These are phyloP conservation scores for Pyrus communis DNA, from an alignment of 306 rosid genomes.

Conservation along the genomic window DNA sequence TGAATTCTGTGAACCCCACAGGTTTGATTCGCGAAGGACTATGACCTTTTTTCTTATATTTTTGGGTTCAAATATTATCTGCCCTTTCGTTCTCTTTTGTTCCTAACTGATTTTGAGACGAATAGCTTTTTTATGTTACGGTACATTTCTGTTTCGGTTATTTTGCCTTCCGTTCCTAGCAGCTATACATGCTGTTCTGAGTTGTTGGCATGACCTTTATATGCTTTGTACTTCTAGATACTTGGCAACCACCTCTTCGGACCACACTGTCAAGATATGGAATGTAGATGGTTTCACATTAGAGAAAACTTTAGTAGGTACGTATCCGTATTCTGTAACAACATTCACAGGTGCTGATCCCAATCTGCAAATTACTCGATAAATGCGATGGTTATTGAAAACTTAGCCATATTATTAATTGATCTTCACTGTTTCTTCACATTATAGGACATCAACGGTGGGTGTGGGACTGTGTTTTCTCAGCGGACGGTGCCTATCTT, in stretches of 20 bases:
- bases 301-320: constrained; percentile 88
- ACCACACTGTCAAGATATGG: constrained; percentile 93
- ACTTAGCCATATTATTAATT: background rate
- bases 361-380: background rate
- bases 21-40: constrained; percentile 34
- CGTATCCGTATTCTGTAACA: constrained; percentile 11
- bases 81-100: background rate
- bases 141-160: constrained; percentile 2
- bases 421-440: constrained; percentile 11
- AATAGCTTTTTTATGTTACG: background rate
- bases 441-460: constrained; percentile 82
- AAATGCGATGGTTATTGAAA: background rate
- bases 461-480: constrained; percentile 99
- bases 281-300: constrained; percentile 94
- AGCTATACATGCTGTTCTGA: background rate
- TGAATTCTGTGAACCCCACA: constrained; percentile 92
- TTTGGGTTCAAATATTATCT: background rate
- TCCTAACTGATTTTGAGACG: background rate
- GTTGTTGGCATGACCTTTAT: background rate
- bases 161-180: background rate
- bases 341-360: constrained; percentile 5
- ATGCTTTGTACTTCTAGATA: constrained; percentile 43
- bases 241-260: constrained; percentile 95
- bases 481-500: constrained; percentile 96
- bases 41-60: constrained; percentile 1